These are phyloP conservation scores for Trametes polyzona DNA, from an alignment of 1,284 basidiomycete species.

Conservation along the genomic window DNA sequence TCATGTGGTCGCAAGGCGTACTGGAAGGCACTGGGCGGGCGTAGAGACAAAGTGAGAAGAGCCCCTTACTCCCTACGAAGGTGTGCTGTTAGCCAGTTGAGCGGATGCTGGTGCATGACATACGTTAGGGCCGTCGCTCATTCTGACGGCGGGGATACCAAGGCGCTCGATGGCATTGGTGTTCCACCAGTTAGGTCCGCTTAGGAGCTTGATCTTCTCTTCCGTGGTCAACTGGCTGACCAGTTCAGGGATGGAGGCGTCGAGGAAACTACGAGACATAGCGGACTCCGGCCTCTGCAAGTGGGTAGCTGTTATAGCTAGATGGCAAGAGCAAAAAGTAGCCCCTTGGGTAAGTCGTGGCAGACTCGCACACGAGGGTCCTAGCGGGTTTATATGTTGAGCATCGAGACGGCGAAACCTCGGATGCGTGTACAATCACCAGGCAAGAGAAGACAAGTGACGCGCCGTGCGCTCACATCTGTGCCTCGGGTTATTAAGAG, in stretches of 20 bases:
- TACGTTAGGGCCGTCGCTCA: constrained; percentile 73
- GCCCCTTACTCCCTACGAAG: constrained; percentile 60
- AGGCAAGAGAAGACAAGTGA: constrained; percentile 3
- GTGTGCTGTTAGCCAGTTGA: too few relatives aligned
- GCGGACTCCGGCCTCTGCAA: neutral
- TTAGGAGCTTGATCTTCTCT: constrained; percentile 66
- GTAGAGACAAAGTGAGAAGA: constrained; percentile 64
- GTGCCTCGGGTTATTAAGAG: too few relatives aligned
- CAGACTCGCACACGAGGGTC: neutral
- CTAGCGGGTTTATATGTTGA: constrained; percentile 3
- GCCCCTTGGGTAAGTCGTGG: neutral
- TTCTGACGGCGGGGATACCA: constrained; percentile 63
- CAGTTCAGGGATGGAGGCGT: constrained; percentile 55
- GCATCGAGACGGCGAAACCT: constrained; percentile 28
- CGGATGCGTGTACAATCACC: constrained; percentile 18
- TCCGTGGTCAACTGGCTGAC: constrained; percentile 57
- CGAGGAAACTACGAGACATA: constrained; percentile 53
- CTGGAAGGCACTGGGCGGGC: constrained; percentile 39
- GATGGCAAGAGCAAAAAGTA: neutral
- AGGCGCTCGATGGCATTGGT: constrained; percentile 60
- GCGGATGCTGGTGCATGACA: neutral
- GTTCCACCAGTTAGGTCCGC: constrained; percentile 76
- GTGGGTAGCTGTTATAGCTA: neutral
- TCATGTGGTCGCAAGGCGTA: constrained; percentile 13
- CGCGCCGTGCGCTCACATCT: constrained; percentile 6